Evolutionary conservation across 2,329 filamentous ascomycete genomes (phyloP), one percentile per base, ranked within the genome.

Genomic region (Stemphylium vesicarium): DNA sequence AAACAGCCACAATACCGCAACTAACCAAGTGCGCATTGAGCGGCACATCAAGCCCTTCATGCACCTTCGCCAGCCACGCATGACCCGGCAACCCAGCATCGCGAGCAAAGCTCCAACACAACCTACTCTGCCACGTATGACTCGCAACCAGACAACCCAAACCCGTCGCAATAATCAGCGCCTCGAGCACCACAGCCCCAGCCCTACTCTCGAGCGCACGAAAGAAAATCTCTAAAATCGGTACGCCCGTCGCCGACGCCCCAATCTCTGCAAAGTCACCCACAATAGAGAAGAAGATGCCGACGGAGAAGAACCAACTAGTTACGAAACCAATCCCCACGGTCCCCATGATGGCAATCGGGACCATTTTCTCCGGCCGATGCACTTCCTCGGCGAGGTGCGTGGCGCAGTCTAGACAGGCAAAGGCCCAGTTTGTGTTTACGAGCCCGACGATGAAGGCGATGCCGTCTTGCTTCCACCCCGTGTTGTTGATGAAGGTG

Each of bases 101-200:
- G 4, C 82, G 75, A 9, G 82, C 81, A 61, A 84, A 83, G 15
- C 79, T 80, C 81, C 81, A 84, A 54, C 78, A 79, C 7, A 83
- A 72, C 0, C 81, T 75, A 31, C 77, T 79, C 60, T 82, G 80
- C 77, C 80, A 83, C 4, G 81, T 82, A 50, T 83, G 80, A 50
- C 73, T 75, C 4, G 79, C 76, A 40, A 82, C 75, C 47, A 79
- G 65, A 57, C 79, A 81, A 13, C 79, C 79, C 45, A 81, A 63
- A 1, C 79, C 80, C 0, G 81, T 82, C 5, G 76, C 76, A 20
- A 82, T 72, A 57, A 83, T 75, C 45, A 82, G 61, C 0, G 70
- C 68, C 58, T 81, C 78, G 10, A 83, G 69, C 1, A 78, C 75
- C 50, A 81, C 79, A 2, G 80, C 80, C 11, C 79, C 81, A 2